Evolutionary conservation across 176 grass and related monocot genomes (phyloP).

Genomic region (Oryza longistaminata): DNA sequence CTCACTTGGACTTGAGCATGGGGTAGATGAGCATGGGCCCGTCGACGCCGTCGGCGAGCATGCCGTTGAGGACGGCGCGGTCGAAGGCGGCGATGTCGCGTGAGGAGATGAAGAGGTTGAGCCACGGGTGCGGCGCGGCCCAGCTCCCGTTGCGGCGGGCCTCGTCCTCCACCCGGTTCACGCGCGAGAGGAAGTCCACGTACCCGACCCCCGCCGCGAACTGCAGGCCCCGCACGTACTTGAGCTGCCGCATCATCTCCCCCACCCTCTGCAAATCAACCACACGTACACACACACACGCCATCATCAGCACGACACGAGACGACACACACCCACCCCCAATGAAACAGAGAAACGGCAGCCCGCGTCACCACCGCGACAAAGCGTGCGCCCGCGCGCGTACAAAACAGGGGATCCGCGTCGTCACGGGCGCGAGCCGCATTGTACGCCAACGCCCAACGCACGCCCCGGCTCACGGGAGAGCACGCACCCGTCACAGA

Average conservation of each 20-base stretch:
- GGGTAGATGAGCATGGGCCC: conserved; percentile 98
- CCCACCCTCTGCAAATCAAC: conserved; percentile 26
- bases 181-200: conserved; percentile 85
- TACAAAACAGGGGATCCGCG: conserved; percentile 40
- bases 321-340: neutral
- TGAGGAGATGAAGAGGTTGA: conserved; percentile 83
- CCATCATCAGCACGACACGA: neutral
- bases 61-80: conserved; percentile 53
- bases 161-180: conserved; percentile 74
- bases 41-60: conserved; percentile 72
- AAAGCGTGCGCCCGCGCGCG: too few relatives aligned
- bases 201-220: conserved; percentile 69
- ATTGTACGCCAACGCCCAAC: conserved; percentile 23
- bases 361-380: neutral
- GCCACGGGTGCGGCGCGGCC: conserved; percentile 88
- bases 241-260: conserved; percentile 52
- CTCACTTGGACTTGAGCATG: conserved; percentile 82
- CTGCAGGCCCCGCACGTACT: conserved; percentile 75
- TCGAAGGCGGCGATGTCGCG: conserved; percentile 67
- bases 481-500: conserved; percentile 37
- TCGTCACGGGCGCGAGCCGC: conserved; percentile 39
- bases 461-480: neutral
- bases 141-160: conserved; percentile 84
- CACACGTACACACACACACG: neutral
- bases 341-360: neutral